A percentile compares a stretch with the other conserved stretches of the same genome.
These are phyloP conservation scores for Prosopis cineraria DNA, from an alignment of 306 rosid species.

Conservation along the genomic window DNA sequence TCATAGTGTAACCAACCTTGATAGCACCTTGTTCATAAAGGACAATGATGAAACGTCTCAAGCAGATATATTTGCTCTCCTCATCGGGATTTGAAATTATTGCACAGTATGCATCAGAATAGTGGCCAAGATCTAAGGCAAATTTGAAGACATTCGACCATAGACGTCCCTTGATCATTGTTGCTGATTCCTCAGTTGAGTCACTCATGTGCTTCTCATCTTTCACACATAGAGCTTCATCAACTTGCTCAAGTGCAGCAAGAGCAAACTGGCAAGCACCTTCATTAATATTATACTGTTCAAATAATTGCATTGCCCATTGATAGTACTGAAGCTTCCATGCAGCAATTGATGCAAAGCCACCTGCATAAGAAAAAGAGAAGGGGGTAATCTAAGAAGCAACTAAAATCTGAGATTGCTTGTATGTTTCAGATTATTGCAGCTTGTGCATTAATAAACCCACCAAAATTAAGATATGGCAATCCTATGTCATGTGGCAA, in stretches of 20 bases:
- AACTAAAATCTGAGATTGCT: conserved; percentile 5
- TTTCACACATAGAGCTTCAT: conserved; percentile 58
- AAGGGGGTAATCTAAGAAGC: neutral
- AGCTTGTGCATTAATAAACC: conserved; percentile 41
- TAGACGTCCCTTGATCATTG: conserved; percentile 76
- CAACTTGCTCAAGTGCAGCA: conserved; percentile 97
- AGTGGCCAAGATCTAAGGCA: conserved; percentile 76
- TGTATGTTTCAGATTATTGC: conserved; percentile 25
- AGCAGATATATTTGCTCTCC: conserved; percentile 87
- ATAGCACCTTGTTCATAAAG: conserved; percentile 77
- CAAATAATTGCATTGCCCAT: conserved; percentile 94
- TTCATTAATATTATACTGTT: conserved; percentile 77
- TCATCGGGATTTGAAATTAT: conserved; percentile 95
- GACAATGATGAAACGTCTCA: conserved; percentile 88
- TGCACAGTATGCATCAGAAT: conserved; percentile 90
- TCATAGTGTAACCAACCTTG: conserved; percentile 54
- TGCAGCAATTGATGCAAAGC: conserved; percentile 53
- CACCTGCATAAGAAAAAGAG: conserved; percentile 45
- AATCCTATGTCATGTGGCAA: conserved; percentile 64
- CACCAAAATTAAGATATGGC: conserved; percentile 63
- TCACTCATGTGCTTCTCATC: conserved; percentile 41
- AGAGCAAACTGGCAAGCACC: conserved; percentile 97
- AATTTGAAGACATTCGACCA: conserved; percentile 97
- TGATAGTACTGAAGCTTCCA: conserved; percentile 91
- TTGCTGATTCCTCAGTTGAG: conserved; percentile 59